Conservation (phyloP, 148 eudicot species). For the Amaranthus hypochondriacus region DNA sequence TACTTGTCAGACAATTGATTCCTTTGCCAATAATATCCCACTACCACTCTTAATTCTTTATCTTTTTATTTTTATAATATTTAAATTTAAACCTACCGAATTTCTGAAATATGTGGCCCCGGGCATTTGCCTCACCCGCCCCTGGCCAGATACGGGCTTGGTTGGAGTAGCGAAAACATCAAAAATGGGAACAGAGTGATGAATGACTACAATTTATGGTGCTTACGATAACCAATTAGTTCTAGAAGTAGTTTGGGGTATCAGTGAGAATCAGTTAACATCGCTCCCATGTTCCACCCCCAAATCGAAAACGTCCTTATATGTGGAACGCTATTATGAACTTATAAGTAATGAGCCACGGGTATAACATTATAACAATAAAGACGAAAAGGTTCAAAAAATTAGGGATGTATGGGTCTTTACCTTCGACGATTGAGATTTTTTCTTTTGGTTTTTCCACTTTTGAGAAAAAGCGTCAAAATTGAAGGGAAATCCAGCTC, state of each 20-base stretch:
- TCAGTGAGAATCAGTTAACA: background rate
- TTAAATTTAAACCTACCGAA: no score
- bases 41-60: no score
- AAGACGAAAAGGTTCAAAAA: no score
- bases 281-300: background rate
- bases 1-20: no score
- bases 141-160: background rate
- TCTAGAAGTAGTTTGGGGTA: no score
- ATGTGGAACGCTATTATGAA: no score
- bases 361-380: conserved; percentile 2
- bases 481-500: conserved; percentile 71
- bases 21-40: no score
- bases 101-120: no score
- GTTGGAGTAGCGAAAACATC: background rate
- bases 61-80: no score
- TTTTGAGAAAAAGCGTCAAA: conserved; percentile 77
- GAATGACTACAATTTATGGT: background rate
- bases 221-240: no score
- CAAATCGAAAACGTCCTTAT: no score
- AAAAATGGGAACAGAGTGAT: background rate
- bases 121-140: background rate
- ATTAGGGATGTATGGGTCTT: background rate
- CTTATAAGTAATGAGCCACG: background rate
- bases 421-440: conserved; percentile 71
- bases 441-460: conserved; percentile 55